phyloP scores from a whole-genome alignment of 352 stramenopile genomes.

The Phytopythium aichiense region DNA sequence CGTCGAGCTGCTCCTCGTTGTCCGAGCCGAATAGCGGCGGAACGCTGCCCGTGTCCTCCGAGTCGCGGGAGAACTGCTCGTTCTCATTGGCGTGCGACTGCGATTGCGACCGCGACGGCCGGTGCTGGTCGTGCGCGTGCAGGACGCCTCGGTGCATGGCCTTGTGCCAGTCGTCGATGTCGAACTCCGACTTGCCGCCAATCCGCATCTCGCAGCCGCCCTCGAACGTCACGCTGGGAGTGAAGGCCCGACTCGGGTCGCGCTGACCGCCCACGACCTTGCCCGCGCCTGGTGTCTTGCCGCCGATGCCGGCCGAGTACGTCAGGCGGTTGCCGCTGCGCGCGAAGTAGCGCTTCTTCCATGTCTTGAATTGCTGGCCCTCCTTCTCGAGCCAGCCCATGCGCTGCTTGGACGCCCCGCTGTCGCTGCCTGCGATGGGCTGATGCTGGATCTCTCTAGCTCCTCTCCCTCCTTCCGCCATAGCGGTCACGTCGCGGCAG shows the following conservation, averaged over 20 bases:
- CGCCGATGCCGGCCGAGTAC: conserved; percentile 55
- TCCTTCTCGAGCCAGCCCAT: conserved; percentile 73
- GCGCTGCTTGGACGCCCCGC: conserved; percentile 13
- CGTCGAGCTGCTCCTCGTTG: conserved; percentile 46
- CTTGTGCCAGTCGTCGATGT: conserved; percentile 72
- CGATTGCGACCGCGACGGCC: conserved; percentile 20
- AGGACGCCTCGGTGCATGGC: conserved; percentile 41
- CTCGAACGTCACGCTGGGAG: conserved; percentile 58
- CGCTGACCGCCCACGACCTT: conserved; percentile 51
- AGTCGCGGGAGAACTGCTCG: conserved; percentile 9
- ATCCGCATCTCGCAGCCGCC: conserved; percentile 63
- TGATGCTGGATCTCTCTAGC: neutral
- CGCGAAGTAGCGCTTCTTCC: conserved; percentile 77
- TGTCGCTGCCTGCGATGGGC: neutral
- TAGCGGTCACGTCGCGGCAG: conserved; percentile 29
- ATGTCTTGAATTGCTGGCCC: conserved; percentile 56
- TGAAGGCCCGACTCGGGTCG: conserved; percentile 56
- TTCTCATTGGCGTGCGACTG: conserved; percentile 22
- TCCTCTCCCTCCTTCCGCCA: neutral
- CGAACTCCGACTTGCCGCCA: conserved; percentile 51
- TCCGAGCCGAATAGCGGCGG: conserved; percentile 21
- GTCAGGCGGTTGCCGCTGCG: conserved; percentile 53
- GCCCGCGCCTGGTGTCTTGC: conserved; percentile 40
- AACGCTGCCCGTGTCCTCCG: conserved; percentile 1
- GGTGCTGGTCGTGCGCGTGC: conserved; percentile 27